Evolutionary conservation across 1,284 basidiomycete species (phyloP), one percentile per base, ranked within the genome.

Genomic region (Trametes sp.): DNA sequence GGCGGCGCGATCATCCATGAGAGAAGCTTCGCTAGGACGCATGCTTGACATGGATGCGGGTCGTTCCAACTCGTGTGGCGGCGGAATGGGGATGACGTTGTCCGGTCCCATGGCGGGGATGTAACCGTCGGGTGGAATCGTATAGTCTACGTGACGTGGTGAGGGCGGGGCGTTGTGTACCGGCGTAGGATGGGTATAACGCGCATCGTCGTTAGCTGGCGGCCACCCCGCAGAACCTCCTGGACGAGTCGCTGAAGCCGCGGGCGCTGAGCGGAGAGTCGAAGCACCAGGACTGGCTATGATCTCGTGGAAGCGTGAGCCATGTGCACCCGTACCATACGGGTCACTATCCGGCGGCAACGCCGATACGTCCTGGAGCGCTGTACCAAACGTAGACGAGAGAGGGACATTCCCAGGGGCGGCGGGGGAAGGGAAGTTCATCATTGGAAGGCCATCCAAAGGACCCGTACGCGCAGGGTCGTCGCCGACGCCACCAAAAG

Each of bases 281-380:
- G 69, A 67, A 9, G 65, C 57, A 29, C 69, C 63, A 44, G 69
- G 73, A 33, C 69, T 73, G 2, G 65, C 64, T 31, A 74, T 73
- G 23, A 70, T 67, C 44, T 75, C 74, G 4, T 60, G 64, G 63
- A 75, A 75, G 2, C 74, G 71, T 9, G 74, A 75, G 9, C 70
- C 72, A 57, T 73, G 66, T 4, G 66, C 62, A 31, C 68, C 68
- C 16, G 59, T 56, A 10, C 54, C 55, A 36, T 64, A 63, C 2
- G 45, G 28, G 13, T 45, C 38, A 19, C n/a, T 14, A 19, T 41
- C 54, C 0, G 49, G 31, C 2, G 58, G 62, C 7, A 62, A 62
- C 21, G 54, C 44, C 19, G 48, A 26, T 14, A 14, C 33, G 19
- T 58, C 56, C 21, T 36, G 45, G 10, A 57, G 52, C 1, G 63